Evolutionary conservation across 2,329 filamentous ascomycete genomes (phyloP), one percentile per base, ranked within the genome.

Genomic region (Plenodomus tracheiphilus): DNA sequence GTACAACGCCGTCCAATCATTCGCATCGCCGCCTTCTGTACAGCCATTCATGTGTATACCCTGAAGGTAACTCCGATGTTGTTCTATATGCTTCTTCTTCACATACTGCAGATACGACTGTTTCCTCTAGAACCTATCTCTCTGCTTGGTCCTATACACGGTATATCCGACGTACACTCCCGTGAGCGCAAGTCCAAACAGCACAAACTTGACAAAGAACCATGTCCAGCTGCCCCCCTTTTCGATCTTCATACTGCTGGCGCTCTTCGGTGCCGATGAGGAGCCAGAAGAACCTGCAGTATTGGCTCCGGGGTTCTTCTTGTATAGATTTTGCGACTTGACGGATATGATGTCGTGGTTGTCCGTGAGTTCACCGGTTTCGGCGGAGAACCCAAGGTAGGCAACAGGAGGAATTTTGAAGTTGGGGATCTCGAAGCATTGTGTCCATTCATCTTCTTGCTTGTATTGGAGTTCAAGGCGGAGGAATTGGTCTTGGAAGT

Each of bases 291-390:
- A 39, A 11, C 42, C 32, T 20, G 22, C 15, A 5, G 39, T 17
- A 7, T 37, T 37, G 43, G 64, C 54, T 35, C 51, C 49, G 16
- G 59, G 60, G 41, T 59, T 65, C 51, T 61, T 83, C 63, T 82
- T 85, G 78, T 97, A 97, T 54, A 99, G 79, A 74, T 97, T 99
- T 79, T 88, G 88, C 48, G 93, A 87, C 56, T 85, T 80, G 64
- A 99, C 83, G 42, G 85, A 88, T 70, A 97, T 85, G 73, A 99
- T 95, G 76, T 99, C 94, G 80, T 97, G 93, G 80, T 96, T 96
- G 77, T 99, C 94, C 74, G 86, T 91, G 59, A 99, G 84, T 78
- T 99, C 93, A 68, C 94, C 94, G 15, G 94, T 97, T 79, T 97
- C 93, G 47, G 90, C 88, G 62, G 84, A 81, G 75, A 87, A 84